These are phyloP conservation scores for Cercophora newfieldiana DNA, from an alignment of 495 filamentous ascomycete genomes.

Conservation along the genomic window DNA sequence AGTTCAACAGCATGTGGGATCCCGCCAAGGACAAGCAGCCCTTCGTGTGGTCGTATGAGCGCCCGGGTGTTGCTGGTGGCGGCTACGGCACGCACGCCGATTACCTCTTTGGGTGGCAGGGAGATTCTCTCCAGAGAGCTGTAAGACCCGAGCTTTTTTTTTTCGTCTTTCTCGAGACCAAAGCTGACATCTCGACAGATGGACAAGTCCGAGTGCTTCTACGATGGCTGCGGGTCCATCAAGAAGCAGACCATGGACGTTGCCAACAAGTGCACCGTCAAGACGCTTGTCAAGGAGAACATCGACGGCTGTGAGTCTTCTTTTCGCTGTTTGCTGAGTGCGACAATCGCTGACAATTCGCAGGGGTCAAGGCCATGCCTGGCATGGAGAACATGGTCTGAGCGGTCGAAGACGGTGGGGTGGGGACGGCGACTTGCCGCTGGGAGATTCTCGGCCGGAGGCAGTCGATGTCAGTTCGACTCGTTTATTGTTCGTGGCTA, in stretches of 20 bases:
- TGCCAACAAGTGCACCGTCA: constrained; percentile 44
- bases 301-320: constrained; percentile 46
- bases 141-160: constrained; percentile 43
- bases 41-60: constrained; percentile 35
- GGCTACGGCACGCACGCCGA: constrained; percentile 24
- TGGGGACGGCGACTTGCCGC: no score
- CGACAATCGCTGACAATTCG: background rate
- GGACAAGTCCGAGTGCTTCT: constrained; percentile 42
- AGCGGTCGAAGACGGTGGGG: no score
- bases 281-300: constrained; percentile 39
- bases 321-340: background rate
- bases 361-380: constrained; percentile 1
- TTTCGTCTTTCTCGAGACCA: constrained; percentile 42
- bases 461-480: background rate
- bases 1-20: constrained; percentile 49
- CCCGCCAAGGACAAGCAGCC: constrained; percentile 40
- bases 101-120: constrained; percentile 38
- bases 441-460: no score
- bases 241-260: constrained; percentile 39
- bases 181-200: no score
- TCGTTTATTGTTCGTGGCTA: background rate
- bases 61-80: no score
- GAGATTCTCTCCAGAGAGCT: constrained; percentile 41
- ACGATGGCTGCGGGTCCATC: constrained; percentile 40
- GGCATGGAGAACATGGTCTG: background rate